These are phyloP conservation scores for Scedosporium minutisporum DNA, from an alignment of 2,329 filamentous ascomycete species.

Conservation along the genomic window DNA sequence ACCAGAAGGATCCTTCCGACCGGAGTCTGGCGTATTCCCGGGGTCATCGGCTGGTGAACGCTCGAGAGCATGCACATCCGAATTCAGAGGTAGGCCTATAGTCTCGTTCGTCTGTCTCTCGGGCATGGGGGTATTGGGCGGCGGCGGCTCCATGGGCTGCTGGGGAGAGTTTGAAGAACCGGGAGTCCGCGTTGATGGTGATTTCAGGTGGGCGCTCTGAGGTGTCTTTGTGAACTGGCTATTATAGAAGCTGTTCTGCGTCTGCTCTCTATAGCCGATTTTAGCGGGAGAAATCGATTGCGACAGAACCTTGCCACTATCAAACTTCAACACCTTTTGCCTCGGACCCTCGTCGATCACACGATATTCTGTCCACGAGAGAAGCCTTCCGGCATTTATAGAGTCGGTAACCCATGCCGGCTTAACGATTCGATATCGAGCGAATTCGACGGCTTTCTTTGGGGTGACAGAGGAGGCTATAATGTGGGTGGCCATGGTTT, in stretches of 20 bases:
- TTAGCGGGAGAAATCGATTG: conserved; percentile 49
- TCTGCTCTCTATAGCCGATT: conserved; percentile 70
- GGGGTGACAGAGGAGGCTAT: conserved; percentile 83
- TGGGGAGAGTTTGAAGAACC: background rate
- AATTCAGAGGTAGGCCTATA: background rate
- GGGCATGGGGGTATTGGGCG: background rate
- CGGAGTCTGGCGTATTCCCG: background rate
- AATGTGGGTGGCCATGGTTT: conserved; percentile 92
- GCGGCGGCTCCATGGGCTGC: background rate
- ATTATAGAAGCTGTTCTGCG: conserved; percentile 73
- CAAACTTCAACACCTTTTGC: conserved; percentile 64
- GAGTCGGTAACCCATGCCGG: conserved; percentile 93
- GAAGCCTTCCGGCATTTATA: conserved; percentile 65
- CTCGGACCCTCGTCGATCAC: conserved; percentile 75
- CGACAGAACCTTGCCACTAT: conserved; percentile 54
- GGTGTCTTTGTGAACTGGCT: conserved; percentile 48
- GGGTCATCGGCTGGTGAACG: no score
- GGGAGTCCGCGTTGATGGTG: background rate
- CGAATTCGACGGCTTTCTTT: conserved; percentile 86
- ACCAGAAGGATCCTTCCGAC: background rate
- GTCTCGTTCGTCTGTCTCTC: no score
- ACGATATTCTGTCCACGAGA: conserved; percentile 80
- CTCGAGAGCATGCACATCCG: no score
- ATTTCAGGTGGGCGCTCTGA: background rate
- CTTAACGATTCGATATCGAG: conserved; percentile 81